Evolutionary conservation across 2,329 filamentous ascomycete genomes (phyloP).

Genomic region (Aspergillus candidus): DNA sequence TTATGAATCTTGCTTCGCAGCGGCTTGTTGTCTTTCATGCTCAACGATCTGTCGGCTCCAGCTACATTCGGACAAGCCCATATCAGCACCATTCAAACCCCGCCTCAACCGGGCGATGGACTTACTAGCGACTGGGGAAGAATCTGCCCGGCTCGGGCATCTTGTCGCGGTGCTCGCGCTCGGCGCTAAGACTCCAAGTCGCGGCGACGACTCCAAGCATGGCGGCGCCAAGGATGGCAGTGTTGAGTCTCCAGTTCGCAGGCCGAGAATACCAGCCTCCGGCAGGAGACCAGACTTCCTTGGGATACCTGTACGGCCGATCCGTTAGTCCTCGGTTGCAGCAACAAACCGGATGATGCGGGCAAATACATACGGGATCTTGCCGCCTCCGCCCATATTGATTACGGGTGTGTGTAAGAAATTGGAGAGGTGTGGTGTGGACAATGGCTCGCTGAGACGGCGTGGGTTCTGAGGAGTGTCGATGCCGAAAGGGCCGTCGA

Average conservation of each 20-base stretch:
- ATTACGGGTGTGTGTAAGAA: conserved; percentile 19
- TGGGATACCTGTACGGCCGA: conserved; percentile 65
- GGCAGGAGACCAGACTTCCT: conserved; percentile 98
- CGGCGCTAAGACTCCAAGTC: conserved; percentile 66
- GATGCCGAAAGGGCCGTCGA: conserved; percentile 28
- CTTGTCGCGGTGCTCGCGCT: conserved; percentile 64
- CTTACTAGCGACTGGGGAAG: conserved; percentile 79
- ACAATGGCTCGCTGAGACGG: conserved; percentile 16
- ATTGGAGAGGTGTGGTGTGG: conserved; percentile 17
- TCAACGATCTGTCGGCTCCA: conserved; percentile 69
- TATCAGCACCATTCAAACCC: not conserved
- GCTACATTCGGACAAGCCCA: conserved; percentile 34
- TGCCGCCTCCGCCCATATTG: conserved; percentile 69
- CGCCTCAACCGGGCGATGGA: conserved; percentile 19
- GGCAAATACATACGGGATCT: conserved; percentile 59
- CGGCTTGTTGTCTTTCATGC: conserved; percentile 52
- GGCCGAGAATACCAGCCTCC: conserved; percentile 98
- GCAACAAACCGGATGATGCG: conserved; percentile 12
- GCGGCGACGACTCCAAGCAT: conserved; percentile 63
- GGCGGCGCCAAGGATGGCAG: conserved; percentile 64
- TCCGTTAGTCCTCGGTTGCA: conserved; percentile 18
- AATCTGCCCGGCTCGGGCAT: conserved; percentile 73
- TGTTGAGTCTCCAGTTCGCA: conserved; percentile 92
- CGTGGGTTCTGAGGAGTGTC: conserved; percentile 19
- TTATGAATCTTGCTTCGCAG: conserved; percentile 36